Base-by-base conservation (phyloP, 108 stramenopile species). In the Skeletonema costatum region DNA sequence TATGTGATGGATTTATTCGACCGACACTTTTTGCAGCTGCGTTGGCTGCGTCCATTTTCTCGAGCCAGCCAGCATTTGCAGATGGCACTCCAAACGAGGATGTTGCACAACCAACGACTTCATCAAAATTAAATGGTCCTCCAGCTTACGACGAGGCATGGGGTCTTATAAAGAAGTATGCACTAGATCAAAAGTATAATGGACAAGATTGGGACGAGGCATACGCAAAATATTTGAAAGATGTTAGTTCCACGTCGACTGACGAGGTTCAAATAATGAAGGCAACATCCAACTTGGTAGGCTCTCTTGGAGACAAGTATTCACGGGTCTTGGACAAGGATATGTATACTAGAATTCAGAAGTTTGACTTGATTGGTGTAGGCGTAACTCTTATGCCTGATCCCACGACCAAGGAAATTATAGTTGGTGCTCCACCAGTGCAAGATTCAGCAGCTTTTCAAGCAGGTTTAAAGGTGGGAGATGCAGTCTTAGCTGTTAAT, bases 331-430 rank as follows among this genome's bases (percentile, higher is more conserved):
- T 97, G 17, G 87, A 88, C 51, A 72, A 53, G 48, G 73, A 85
- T 11, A 77, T 81, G 41, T 94, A 95, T 67, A 63, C 87, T 2
- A 79, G 81, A 36, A 94, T 95, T 69, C 92, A 94, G 80, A 94
- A 92, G 58, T 97, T 78, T 74, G 96, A 95, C 70, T 68, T 94
- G 59, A 92, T 95, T 69, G 96, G 96, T 4, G 92, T 97, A 4
- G 96, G 94, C 14, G 93, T 86, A 10, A 95, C 90, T 42, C 78
- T 95, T 25, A 91, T 92, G 89, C 92, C 91, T 0, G 86, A 89
- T 68, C 68, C 65, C 2, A 60, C 19, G 9, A 83, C 70, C 13
- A 85, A 88, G 53, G 71, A 90, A 19, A 91, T 97, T 30, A 83
- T 92, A 30, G 86, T 97, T 29, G 91, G 88, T 21, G 87, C 89